Percentiles rank a stretch among this genome's conserved stretches.
These are phyloP conservation scores for Exophiala aquamarina DNA, from an alignment of 2,329 filamentous ascomycete species.

Conservation along the genomic window DNA sequence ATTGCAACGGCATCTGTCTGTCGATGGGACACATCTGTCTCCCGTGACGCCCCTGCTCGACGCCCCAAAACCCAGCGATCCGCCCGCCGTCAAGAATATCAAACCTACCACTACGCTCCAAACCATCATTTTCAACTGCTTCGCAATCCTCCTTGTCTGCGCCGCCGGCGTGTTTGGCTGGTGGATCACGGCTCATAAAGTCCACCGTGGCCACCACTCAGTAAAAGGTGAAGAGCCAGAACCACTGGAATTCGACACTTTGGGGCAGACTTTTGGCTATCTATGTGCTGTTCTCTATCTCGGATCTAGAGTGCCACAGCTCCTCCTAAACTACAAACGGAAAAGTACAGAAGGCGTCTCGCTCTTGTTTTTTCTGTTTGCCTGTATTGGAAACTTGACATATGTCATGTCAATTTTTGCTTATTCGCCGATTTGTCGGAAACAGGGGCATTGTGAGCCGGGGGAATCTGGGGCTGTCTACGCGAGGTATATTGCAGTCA, in stretches of 20 bases:
- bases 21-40: conserved; percentile 69
- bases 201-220: conserved; percentile 31
- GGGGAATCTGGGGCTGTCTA: conserved; percentile 71
- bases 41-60: conserved; percentile 77
- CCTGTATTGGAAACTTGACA: conserved; percentile 90
- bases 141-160: conserved; percentile 77
- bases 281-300: conserved; percentile 88
- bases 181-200: conserved; percentile 62
- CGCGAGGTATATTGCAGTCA: conserved; percentile 80
- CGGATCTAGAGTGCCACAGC: conserved; percentile 82
- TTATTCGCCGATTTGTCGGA: conserved; percentile 71
- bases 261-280: conserved; percentile 91
- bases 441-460: conserved; percentile 52
- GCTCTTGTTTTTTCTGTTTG: conserved; percentile 94
- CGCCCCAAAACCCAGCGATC: conserved; percentile 37
- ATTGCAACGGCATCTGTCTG: conserved; percentile 51
- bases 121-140: conserved; percentile 67
- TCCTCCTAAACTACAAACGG: conserved; percentile 86
- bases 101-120: conserved; percentile 44
- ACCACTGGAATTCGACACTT: conserved; percentile 66
- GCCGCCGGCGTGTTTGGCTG: conserved; percentile 81
- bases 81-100: conserved; percentile 29
- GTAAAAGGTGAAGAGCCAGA: conserved; percentile 41
- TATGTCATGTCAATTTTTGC: conserved; percentile 91
- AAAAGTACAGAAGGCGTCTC: conserved; percentile 93